Evolutionary conservation across 2,329 filamentous ascomycete species (phyloP).

Genomic region (Teratosphaeriaceae sp.): DNA sequence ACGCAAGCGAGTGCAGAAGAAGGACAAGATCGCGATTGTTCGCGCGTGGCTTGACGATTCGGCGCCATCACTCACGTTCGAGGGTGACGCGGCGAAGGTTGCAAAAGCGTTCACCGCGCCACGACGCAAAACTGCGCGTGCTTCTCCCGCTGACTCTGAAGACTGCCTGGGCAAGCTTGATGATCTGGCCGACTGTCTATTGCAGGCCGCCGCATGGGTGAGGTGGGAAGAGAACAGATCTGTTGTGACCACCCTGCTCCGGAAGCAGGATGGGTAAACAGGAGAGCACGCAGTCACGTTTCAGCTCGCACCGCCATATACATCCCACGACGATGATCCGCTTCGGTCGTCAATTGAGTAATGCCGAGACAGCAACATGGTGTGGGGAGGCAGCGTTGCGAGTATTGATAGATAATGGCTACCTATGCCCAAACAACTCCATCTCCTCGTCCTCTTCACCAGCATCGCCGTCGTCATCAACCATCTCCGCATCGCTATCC

Average conservation of each 20-base stretch:
- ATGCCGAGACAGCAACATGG: too few relatives aligned
- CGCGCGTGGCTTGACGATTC: constrained; percentile 42
- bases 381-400: too few relatives aligned
- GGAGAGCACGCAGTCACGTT: too few relatives aligned
- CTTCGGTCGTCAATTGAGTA: too few relatives aligned
- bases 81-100: constrained; percentile 30
- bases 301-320: too few relatives aligned
- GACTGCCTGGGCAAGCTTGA: constrained; percentile 56
- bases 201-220: constrained; percentile 72
- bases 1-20: constrained; percentile 38
- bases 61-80: constrained; percentile 22
- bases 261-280: too few relatives aligned
- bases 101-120: constrained; percentile 28
- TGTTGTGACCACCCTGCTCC: too few relatives aligned
- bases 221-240: constrained; percentile 60
- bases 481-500: constrained; percentile 11
- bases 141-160: constrained; percentile 15
- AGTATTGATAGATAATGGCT: constrained; percentile 2
- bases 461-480: constrained; percentile 12
- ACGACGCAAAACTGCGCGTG: constrained; percentile 11
- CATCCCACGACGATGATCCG: too few relatives aligned
- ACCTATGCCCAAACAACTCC: constrained; percentile 23
- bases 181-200: constrained; percentile 71
- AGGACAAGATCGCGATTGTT: constrained; percentile 58
- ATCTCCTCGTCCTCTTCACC: constrained; percentile 14